Evolutionary conservation across 371 early-diverging fungal genomes (phyloP).

Genomic region (Rhizomucor pusillus): DNA sequence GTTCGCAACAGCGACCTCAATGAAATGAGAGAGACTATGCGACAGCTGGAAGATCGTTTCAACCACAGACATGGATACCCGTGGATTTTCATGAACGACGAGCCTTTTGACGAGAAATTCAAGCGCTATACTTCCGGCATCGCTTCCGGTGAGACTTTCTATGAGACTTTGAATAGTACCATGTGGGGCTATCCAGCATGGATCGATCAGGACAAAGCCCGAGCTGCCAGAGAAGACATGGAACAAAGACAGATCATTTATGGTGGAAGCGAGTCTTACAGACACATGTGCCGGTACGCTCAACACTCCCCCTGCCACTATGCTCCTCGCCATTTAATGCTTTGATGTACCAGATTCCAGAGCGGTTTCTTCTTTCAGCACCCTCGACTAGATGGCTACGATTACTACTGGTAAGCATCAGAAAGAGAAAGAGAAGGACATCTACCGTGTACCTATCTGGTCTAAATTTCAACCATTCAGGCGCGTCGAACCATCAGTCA

Average conservation of each 20-base stretch:
- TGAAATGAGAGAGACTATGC: conserved; percentile 64
- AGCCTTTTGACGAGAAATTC: conserved; percentile 75
- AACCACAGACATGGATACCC: conserved; percentile 81
- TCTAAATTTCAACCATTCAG: conserved; percentile 33
- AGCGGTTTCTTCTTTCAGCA: conserved; percentile 91
- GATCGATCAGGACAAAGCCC: conserved; percentile 69
- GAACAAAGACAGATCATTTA: conserved; percentile 64
- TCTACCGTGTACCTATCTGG: too few relatives aligned
- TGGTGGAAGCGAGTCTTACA: conserved; percentile 79
- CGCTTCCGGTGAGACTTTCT: conserved; percentile 43
- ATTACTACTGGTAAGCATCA: conserved; percentile 88
- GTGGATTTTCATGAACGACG: conserved; percentile 81
- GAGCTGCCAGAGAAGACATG: conserved; percentile 51
- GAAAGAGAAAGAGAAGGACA: background rate
- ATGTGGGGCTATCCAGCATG: conserved; percentile 80
- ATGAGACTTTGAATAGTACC: conserved; percentile 38
- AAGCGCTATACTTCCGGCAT: conserved; percentile 40
- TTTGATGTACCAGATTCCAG: conserved; percentile 39
- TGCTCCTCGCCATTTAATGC: background rate
- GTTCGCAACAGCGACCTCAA: conserved; percentile 73
- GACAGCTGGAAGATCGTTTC: conserved; percentile 76
- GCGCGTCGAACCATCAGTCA: conserved; percentile 94
- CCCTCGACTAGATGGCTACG: conserved; percentile 71
- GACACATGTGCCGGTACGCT: conserved; percentile 88
- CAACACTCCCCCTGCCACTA: background rate